Evolutionary conservation across 768 basidiomycete genomes (phyloP).

Genomic region (Boletus huronensis): DNA sequence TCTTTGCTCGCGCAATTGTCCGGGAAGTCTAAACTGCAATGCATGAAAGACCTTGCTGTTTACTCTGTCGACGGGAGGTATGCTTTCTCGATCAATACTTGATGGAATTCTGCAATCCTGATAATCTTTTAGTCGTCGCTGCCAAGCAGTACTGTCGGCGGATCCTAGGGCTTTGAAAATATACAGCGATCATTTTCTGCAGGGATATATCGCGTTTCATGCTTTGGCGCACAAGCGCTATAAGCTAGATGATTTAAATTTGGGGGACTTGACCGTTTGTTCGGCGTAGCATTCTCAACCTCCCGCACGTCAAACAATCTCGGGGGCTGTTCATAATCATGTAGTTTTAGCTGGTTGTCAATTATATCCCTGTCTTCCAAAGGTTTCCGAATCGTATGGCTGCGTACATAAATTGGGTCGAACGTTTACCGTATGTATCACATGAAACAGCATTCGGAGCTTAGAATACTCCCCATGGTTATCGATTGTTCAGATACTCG

Average conservation of each 20-base stretch:
- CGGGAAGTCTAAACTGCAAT: constrained; percentile 4
- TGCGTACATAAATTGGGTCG: too few relatives aligned
- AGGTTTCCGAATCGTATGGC: too few relatives aligned
- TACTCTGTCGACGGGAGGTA: constrained; percentile 1
- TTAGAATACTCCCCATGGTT: too few relatives aligned
- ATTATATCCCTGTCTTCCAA: too few relatives aligned
- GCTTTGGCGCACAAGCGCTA: constrained; percentile 5
- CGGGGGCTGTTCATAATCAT: too few relatives aligned
- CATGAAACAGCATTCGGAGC: too few relatives aligned
- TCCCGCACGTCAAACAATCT: neutral
- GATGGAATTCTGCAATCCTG: neutral
- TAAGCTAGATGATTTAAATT: neutral
- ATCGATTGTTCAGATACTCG: too few relatives aligned
- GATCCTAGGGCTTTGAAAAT: neutral
- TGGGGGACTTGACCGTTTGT: neutral
- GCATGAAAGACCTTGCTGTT: constrained; percentile 5
- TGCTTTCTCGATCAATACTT: neutral
- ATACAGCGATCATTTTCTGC: constrained; percentile 1
- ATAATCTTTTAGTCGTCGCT: neutral
- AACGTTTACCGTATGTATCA: too few relatives aligned
- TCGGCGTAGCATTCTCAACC: neutral
- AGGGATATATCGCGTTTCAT: constrained; percentile 4
- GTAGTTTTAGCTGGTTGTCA: neutral
- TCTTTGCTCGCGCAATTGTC: neutral
- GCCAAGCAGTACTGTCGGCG: neutral